A percentile compares a stretch with the other conserved stretches of the same genome.
These are phyloP conservation scores for Phytophthora podocarpi DNA, from an alignment of 352 stramenopile species.

Conservation along the genomic window DNA sequence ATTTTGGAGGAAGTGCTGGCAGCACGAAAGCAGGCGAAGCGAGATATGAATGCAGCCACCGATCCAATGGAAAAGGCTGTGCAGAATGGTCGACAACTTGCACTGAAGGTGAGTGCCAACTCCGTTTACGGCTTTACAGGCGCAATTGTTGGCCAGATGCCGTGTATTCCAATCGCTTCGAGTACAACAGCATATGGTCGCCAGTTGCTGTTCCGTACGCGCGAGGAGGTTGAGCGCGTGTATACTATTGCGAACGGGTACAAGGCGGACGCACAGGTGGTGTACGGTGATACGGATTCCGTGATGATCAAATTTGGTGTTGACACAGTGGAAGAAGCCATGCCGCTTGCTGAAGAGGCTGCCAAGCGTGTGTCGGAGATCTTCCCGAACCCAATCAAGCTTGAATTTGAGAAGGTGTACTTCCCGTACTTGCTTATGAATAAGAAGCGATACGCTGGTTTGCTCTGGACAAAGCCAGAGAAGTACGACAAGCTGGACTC, in stretches of 20 bases:
- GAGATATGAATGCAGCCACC: constrained; percentile 99
- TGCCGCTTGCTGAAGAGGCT: constrained; percentile 97
- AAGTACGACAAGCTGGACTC: constrained; percentile 99
- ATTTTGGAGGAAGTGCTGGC: constrained; percentile 98
- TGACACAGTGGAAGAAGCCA: constrained; percentile 95
- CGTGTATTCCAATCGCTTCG: constrained; percentile 98
- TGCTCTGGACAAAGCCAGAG: constrained; percentile 89
- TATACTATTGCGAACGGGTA: constrained; percentile 96
- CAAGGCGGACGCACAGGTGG: constrained; percentile 94
- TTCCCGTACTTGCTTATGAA: constrained; percentile 99
- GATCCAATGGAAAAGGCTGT: constrained; percentile 99
- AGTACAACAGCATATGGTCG: constrained; percentile 98
- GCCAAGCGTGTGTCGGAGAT: constrained; percentile 96
- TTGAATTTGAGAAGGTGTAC: constrained; percentile 99
- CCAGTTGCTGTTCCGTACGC: constrained; percentile 96
- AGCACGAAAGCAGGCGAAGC: constrained; percentile 98
- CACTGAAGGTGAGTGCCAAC: constrained; percentile 98
- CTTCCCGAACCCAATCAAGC: constrained; percentile 97
- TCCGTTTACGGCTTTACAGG: constrained; percentile 99
- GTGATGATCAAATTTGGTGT: constrained; percentile 99
- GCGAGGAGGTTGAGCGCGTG: constrained; percentile 95
- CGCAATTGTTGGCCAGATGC: constrained; percentile 97
- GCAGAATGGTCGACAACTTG: constrained; percentile 98
- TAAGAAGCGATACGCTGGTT: constrained; percentile 96
- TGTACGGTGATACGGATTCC: constrained; percentile 99